Base-by-base conservation (phyloP, 2,329 filamentous ascomycete genomes). In the Diaporthe humulicola region DNA sequence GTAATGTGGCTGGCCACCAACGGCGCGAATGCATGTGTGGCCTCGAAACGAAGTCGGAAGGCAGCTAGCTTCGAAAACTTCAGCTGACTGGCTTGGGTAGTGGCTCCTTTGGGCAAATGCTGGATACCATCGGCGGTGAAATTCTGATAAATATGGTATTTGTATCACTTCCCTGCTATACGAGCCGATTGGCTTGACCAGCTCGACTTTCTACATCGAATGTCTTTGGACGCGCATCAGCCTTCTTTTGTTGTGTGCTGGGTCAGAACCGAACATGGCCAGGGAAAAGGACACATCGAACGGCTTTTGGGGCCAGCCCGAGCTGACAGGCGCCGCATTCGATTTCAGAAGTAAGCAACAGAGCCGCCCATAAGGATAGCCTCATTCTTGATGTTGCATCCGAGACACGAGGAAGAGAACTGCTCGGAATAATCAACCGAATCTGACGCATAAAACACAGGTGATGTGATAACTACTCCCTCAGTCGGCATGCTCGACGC, bases 401-500 rank as follows among this genome's bases (percentile, higher is more conserved):
- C 15, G 22, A 45, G 38, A 25, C 10, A 45, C 14, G 45, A 14
- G 7, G 5, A 17, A 33, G 61, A 61, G n/a, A 36, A 9, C 2
- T n/a, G 3, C 3, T 3, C 22, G 57, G 25, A 14, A 12, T 3
- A 17, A 30, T 14, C 8, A 38, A 1, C 45, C 45, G 45, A 50
- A 8, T 28, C 45, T 67, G 33, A 67, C 64, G 6, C 7, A n/a
- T 22, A 25, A 25, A 3, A 30, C 38, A 17, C 76, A 91, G 90
- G 89, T 81, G 93, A 95, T 81, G 91, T 90, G 7, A 88, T 93
- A 81, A 95, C 93, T 3, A 93, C 91, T 1, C 93, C 93, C 9
- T 94, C 92, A 0, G 79, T 87, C 4, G 89, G 91, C 33, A 96
- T 96, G 93, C 89, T 96, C 48, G 83, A 87, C 50, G 93, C 94